Percentiles rank a stretch among this genome's conserved stretches.
Conservation (phyloP, 768 basidiomycete species). For the Exsudoporus frostii region DNA sequence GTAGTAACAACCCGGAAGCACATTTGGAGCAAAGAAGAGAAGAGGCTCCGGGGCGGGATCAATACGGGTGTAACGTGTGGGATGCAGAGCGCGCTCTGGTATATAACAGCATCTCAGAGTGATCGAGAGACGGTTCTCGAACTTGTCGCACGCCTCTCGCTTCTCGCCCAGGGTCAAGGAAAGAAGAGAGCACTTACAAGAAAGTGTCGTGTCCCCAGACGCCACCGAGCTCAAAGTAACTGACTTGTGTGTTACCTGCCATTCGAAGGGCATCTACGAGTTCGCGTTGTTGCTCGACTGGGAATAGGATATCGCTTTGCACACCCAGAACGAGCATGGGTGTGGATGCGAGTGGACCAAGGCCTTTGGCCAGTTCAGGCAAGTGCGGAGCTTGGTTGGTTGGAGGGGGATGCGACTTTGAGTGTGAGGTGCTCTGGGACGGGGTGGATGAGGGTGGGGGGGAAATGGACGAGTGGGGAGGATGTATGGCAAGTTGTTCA, state of each 20-base stretch:
- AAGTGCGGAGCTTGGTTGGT: slow-evolving; percentile 73
- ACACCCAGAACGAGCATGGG: slow-evolving; percentile 90
- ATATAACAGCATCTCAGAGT: slow-evolving; percentile 8
- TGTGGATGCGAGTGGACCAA: slow-evolving; percentile 68
- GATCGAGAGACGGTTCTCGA: not conserved
- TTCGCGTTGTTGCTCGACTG: slow-evolving; percentile 96
- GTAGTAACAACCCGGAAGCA: not conserved
- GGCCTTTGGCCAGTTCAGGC: slow-evolving; percentile 71
- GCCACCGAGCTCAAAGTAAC: slow-evolving; percentile 96
- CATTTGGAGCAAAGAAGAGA: not conserved
- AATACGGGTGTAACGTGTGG: slow-evolving; percentile 1
- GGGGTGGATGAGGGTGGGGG: slow-evolving; percentile 18
- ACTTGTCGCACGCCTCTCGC: not conserved
- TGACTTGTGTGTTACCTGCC: slow-evolving; percentile 84
- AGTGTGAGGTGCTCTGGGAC: slow-evolving; percentile 42
- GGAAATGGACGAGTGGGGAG: slow-evolving; percentile 19
- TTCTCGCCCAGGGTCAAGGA: not conserved
- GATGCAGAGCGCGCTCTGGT: not conserved
- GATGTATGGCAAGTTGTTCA: slow-evolving; percentile 56
- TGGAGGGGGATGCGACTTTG: slow-evolving; percentile 72
- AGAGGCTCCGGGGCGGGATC: not conserved
- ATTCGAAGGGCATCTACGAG: slow-evolving; percentile 87
- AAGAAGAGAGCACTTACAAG: slow-evolving; percentile 51
- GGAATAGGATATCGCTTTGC: slow-evolving; percentile 95
- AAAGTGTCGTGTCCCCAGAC: slow-evolving; percentile 99